Percentiles rank a stretch among this genome's conserved stretches.
Conservation (phyloP, 257 asterid genomes). For the Solanum gandarillasii region DNA sequence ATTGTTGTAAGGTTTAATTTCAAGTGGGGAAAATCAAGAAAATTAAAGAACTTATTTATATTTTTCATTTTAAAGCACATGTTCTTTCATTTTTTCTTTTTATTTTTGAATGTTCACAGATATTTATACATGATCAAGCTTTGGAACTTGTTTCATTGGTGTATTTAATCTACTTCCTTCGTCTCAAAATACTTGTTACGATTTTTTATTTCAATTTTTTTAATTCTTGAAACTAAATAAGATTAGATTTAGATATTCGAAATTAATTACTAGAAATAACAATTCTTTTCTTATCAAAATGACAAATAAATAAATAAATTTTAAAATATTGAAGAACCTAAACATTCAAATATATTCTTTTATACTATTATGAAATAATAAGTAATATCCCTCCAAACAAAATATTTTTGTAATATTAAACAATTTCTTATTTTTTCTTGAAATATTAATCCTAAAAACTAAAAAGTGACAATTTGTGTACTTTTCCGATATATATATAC, state of each 20-base stretch:
- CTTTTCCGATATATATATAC: not conserved
- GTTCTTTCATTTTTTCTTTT: not conserved
- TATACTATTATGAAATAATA: no score
- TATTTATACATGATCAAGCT: not conserved
- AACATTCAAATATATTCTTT: not conserved
- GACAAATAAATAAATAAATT: no score
- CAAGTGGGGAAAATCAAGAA: not conserved
- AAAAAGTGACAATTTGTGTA: not conserved
- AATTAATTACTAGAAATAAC: no score
- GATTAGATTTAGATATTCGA: not conserved
- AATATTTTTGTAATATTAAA: no score
- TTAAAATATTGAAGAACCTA: not conserved
- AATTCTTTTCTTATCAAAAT: not conserved
- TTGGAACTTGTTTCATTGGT: not conserved
- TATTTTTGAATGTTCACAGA: not conserved
- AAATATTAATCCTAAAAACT: not conserved
- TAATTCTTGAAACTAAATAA: not conserved
- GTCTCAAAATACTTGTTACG: accelerated
- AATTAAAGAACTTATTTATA: not conserved
- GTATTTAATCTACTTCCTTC: not conserved
- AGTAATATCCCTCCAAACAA: not conserved
- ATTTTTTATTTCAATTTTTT: not conserved
- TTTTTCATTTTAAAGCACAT: not conserved
- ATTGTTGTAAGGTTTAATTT: not conserved
- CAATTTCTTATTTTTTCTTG: not conserved